Percentiles rank a stretch among this genome's conserved stretches.
Conservation (phyloP, 2,329 filamentous ascomycete species). For the Neophaeococcomyces aloes region DNA sequence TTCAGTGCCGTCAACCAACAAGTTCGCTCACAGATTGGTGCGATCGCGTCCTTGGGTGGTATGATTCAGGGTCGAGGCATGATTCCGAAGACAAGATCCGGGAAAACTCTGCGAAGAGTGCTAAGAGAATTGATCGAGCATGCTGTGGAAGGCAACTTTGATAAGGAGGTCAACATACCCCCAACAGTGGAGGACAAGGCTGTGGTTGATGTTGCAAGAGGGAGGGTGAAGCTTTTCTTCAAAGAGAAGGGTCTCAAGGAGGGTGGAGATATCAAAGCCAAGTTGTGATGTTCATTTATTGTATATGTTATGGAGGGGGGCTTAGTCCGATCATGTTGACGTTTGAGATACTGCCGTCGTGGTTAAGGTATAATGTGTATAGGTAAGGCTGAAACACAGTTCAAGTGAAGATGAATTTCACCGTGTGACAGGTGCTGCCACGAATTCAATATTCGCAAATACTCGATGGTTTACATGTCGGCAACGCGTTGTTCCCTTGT, state of each 20-base stretch:
- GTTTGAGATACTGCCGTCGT: too few relatives aligned
- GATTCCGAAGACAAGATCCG: conserved; percentile 86
- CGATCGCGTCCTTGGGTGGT: conserved; percentile 75
- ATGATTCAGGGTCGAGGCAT: conserved; percentile 72
- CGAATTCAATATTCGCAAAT: background rate
- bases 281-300: conserved; percentile 14
- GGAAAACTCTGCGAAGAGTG: conserved; percentile 77
- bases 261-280: conserved; percentile 17
- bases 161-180: conserved; percentile 62
- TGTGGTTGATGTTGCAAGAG: conserved; percentile 63
- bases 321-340: too few relatives aligned
- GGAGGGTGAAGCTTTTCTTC: conserved; percentile 68
- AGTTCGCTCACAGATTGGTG: conserved; percentile 71
- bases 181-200: conserved; percentile 74
- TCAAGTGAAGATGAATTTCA: too few relatives aligned
- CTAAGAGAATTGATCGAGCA: conserved; percentile 77
- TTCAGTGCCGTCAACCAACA: conserved; percentile 38
- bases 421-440: background rate
- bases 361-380: too few relatives aligned
- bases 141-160: conserved; percentile 61
- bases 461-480: too few relatives aligned
- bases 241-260: conserved; percentile 29
- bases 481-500: too few relatives aligned
- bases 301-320: background rate
- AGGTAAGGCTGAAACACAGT: too few relatives aligned